These are phyloP conservation scores for Tetracladium setigerum DNA, from an alignment of 495 filamentous ascomycete species.

Conservation along the genomic window DNA sequence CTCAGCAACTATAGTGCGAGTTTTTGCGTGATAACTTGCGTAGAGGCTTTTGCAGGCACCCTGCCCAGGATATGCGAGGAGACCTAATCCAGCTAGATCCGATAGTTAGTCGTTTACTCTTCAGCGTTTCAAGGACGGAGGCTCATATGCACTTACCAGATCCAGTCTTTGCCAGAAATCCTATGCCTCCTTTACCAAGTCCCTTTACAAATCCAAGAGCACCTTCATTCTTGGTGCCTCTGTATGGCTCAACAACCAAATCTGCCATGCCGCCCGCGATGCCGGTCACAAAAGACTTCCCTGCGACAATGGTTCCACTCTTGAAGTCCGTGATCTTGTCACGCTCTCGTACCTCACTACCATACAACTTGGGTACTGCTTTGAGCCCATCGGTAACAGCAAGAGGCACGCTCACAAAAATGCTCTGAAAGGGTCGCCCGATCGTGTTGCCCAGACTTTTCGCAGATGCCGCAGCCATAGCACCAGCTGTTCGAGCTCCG, in stretches of 20 bases:
- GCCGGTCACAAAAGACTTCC: conserved; percentile 16
- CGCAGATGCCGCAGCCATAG: conserved; percentile 22
- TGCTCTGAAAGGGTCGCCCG: conserved; percentile 27
- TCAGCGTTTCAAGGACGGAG: neutral
- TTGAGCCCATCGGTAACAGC: conserved; percentile 52
- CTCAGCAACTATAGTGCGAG: neutral
- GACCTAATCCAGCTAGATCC: too few species aligned
- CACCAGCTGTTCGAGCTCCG: too few species aligned
- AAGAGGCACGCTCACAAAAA: conserved; percentile 42
- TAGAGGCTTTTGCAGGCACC: neutral
- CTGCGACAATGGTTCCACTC: conserved; percentile 26
- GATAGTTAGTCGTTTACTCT: neutral
- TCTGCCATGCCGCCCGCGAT: conserved; percentile 13
- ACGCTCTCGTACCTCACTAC: conserved; percentile 35
- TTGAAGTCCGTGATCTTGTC: conserved; percentile 30
- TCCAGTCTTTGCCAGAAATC: conserved; percentile 6
- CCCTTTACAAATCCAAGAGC: conserved; percentile 9
- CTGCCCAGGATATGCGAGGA: conserved; percentile 5
- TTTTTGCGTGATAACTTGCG: neutral
- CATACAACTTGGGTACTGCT: conserved; percentile 49
- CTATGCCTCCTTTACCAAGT: conserved; percentile 9
- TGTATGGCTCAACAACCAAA: conserved; percentile 11
- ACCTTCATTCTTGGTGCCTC: conserved; percentile 13
- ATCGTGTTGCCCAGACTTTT: conserved; percentile 30
- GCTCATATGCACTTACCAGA: too few species aligned